Percentiles rank a stretch among this genome's conserved stretches.
These are phyloP conservation scores for Calonectria hawksworthii DNA, from an alignment of 2,329 filamentous ascomycete species.

Conservation along the genomic window DNA sequence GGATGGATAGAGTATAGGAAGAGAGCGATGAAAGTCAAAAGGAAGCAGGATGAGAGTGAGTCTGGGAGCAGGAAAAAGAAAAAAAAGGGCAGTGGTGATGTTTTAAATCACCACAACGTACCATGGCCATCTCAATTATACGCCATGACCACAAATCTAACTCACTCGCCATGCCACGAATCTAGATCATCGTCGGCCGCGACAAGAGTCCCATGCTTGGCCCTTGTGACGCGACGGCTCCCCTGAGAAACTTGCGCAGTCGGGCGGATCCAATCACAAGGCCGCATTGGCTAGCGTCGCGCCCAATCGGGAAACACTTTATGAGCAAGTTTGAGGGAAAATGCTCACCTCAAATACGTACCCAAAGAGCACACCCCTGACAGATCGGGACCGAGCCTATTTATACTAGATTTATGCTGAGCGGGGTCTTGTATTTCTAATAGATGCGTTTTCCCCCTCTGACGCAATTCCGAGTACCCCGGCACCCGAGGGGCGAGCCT, in stretches of 20 bases:
- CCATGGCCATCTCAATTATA: background rate
- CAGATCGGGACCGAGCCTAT: background rate
- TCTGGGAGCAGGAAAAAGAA: background rate
- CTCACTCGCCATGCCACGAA: background rate
- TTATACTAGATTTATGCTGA: background rate
- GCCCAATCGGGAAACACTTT: constrained; percentile 44
- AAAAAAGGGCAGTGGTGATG: background rate
- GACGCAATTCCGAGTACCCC: constrained; percentile 29
- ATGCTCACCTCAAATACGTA: constrained; percentile 14
- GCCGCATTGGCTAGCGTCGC: constrained; percentile 32
- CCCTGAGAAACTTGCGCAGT: constrained; percentile 39
- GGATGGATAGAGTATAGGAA: background rate
- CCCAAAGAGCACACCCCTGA: background rate
- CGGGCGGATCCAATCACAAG: constrained; percentile 47
- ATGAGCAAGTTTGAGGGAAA: constrained; percentile 46
- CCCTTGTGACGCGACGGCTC: background rate
- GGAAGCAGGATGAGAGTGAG: background rate
- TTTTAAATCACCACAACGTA: constrained; percentile 1
- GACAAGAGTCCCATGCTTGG: background rate
- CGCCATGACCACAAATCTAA: constrained; percentile 4
- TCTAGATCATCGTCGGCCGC: background rate
- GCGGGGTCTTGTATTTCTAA: constrained; percentile 19
- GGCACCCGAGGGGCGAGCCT: background rate
- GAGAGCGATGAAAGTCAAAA: background rate
- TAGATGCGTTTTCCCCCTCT: constrained; percentile 13